Evolutionary conservation across 768 basidiomycete genomes (phyloP).

Genomic region (Coprinopsis strossmayeri): DNA sequence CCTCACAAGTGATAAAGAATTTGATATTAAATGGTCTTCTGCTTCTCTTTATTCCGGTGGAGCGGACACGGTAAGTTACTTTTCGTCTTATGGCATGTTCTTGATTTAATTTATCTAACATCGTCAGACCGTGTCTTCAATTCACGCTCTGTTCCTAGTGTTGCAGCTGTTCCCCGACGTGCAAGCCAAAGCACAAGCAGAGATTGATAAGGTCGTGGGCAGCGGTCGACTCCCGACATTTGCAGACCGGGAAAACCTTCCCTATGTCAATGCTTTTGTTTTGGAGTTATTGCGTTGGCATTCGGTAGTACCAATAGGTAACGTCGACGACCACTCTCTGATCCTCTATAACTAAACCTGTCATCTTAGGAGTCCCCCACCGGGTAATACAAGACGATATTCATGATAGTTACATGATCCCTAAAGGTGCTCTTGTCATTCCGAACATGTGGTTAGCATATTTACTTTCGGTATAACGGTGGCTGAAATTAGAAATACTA

Average conservation of each 20-base stretch:
- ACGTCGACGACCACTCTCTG: slow-evolving; percentile 1
- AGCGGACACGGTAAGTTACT: slow-evolving; percentile 29
- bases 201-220: slow-evolving; percentile 37
- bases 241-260: slow-evolving; percentile 31
- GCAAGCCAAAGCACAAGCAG: slow-evolving; percentile 32
- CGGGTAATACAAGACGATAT: slow-evolving; percentile 36
- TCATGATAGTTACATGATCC: slow-evolving; percentile 37
- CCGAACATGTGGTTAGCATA: slow-evolving; percentile 25
- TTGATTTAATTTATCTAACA: background rate
- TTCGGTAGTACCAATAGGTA: slow-evolving; percentile 26
- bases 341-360: slow-evolving; percentile 11
- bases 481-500: background rate
- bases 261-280: slow-evolving; percentile 33
- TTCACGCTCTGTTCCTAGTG: slow-evolving; percentile 34
- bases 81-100: background rate
- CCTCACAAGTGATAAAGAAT: slow-evolving; percentile 25
- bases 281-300: slow-evolving; percentile 33
- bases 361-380: slow-evolving; percentile 29
- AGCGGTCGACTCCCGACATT: slow-evolving; percentile 31
- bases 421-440: slow-evolving; percentile 31
- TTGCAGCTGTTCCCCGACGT: slow-evolving; percentile 33
- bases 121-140: slow-evolving; percentile 30
- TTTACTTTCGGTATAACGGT: background rate
- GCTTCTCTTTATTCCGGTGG: slow-evolving; percentile 45
- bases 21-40: slow-evolving; percentile 36